Base-by-base conservation (phyloP, 2,329 filamentous ascomycete genomes). In the Sclerotinia subarctica region DNA sequence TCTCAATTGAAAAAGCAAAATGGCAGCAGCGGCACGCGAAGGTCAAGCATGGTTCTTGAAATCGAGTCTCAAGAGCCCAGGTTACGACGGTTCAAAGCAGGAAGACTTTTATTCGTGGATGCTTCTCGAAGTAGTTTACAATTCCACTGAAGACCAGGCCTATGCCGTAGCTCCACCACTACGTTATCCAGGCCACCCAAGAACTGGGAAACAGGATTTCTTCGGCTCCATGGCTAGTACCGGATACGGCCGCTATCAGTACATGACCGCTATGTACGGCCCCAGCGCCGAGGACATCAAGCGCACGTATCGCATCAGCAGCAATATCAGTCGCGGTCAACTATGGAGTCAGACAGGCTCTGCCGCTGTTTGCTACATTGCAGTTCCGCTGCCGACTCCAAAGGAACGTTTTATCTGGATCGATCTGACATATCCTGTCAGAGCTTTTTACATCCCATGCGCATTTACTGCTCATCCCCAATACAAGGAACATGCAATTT, bases 351-450 rank as follows among this genome's bases (percentile, higher is more conserved):
- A 59, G 26, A 59, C 57, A 59, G 38, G 38, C n/a, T 59, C 57
- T 44, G 35, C 57, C 15, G 57, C 57, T 46, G 57, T 59, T 59
- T 59, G 57, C 38, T 59, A 59, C 24, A 26, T 59, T 26, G 57
- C 57, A 21, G 57, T 59, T 29, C 57, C 51, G 7, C 38, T n/a
- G 5, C 57, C 57, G 15, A 59, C 57, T 46, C 19, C 15, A 2
- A 13, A 59, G 57, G 57, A 59, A 59, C 57, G 57, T 26, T 59
- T 59, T 35, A 26, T 59, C 35, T 59, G 57, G 57, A 13, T 59
- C n/a, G 57, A 59, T 59, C 35, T 59, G 32, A 59, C 57, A 59
- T 59, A 59, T 38, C 57, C 57, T 59, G 24, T 59, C 38, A 59
- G 57, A 24, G 57, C 38, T 5, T 24, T 26, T 26, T 42, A 24